Conservation (phyloP, 768 basidiomycete genomes). For the Suillus subaureus region DNA sequence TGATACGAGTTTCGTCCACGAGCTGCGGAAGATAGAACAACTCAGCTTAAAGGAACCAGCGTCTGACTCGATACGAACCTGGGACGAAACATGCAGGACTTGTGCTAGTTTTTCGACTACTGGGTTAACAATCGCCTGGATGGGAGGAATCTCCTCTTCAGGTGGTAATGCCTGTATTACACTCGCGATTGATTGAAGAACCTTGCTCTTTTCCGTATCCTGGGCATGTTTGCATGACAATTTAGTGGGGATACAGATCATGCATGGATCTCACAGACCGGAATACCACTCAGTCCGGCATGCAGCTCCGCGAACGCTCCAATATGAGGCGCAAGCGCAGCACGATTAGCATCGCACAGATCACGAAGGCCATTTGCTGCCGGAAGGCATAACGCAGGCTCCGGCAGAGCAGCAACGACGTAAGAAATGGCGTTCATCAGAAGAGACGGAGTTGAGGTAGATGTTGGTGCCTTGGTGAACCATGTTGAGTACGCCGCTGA, state of each 20-base stretch:
- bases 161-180: slow-evolving; percentile 91
- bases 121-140: slow-evolving; percentile 78
- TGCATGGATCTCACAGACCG: slow-evolving; percentile 47
- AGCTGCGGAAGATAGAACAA: slow-evolving; percentile 41
- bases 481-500: slow-evolving; percentile 77
- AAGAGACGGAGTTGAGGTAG: slow-evolving; percentile 40
- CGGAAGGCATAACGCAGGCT: slow-evolving; percentile 61
- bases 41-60: neutral
- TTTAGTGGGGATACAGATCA: neutral
- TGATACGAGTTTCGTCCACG: slow-evolving; percentile 68
- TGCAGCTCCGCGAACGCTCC: slow-evolving; percentile 84
- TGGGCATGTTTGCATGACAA: slow-evolving; percentile 28
- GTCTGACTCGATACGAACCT: slow-evolving; percentile 40
- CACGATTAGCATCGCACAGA: slow-evolving; percentile 87
- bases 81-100: slow-evolving; percentile 54
- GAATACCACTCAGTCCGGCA: slow-evolving; percentile 70
- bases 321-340: slow-evolving; percentile 82
- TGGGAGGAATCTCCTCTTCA: slow-evolving; percentile 72
- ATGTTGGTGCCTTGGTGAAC: slow-evolving; percentile 50
- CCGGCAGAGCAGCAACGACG: slow-evolving; percentile 70
- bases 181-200: slow-evolving; percentile 89
- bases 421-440: slow-evolving; percentile 69
- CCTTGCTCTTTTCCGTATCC: slow-evolving; percentile 88
- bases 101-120: slow-evolving; percentile 71
- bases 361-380: slow-evolving; percentile 85